Evolutionary conservation across 1,284 basidiomycete species (phyloP), one percentile per base, ranked within the genome.

Genomic region (Volvariella volvacea): DNA sequence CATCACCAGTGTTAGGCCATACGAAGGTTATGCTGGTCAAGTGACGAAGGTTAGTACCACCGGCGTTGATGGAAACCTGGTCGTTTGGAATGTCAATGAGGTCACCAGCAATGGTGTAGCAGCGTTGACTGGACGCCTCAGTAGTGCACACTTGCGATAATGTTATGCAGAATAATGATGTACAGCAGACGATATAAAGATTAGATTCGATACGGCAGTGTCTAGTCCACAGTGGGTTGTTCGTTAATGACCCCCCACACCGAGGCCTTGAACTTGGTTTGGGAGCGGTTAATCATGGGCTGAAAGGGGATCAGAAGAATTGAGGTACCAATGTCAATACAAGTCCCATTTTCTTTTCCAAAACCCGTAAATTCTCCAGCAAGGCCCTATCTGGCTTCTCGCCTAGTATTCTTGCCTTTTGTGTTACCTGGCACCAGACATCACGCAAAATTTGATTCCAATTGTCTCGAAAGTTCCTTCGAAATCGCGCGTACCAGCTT

Each of bases 161-260:
- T 59, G 6, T 36, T 8, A 6, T 36, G 7, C 19, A 36, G 30
- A 9, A n/a, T 31, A 9, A 31, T 31, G 9, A 31, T 9, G 30
- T 9, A 31, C 30, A 31, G 41, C 22, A 46, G 21, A n/a, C 22
- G 42, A 46, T 38, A 50, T 14, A 50, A 44, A n/a, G 31, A 37
- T n/a, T n/a, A n/a, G n/a, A n/a, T n/a, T n/a, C 30, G 30, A 31
- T 31, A 31, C 9, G 30, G 9, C 30, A 41, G 15, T 12, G 17
- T 4, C 37, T 28, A 21, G 41, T 12, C 17, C 14, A 37, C 41
- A 6, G 39, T 22, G 12, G 83, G 77, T 53, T 89, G 86, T 53
- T 95, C 89, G 59, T 92, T 89, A 56, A 96, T 85, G 39, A 94
- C 85, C 7, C 87, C 89, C 92, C 92, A 97, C 0, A 96, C 92